Conservation (phyloP, 306 rosid species). For the Bauhinia variegata region DNA sequence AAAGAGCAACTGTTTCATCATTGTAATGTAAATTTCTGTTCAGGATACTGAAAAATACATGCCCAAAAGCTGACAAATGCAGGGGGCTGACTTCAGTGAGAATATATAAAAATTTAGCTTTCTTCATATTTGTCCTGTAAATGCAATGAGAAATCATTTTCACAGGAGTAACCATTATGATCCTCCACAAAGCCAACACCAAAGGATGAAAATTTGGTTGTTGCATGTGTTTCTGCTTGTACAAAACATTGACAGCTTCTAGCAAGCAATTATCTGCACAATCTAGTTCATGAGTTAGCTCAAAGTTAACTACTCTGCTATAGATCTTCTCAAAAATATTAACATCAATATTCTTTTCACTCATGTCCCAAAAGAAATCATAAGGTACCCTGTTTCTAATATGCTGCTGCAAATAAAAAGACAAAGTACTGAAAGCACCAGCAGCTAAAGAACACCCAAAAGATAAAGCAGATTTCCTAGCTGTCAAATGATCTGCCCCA, state of each 20-base stretch:
- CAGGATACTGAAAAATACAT: slow-evolving; percentile 52
- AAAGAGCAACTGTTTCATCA: slow-evolving; percentile 39
- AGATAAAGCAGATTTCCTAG: slow-evolving; percentile 48
- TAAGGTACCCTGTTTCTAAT: slow-evolving; percentile 48
- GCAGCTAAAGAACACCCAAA: slow-evolving; percentile 74
- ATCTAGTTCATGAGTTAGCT: slow-evolving; percentile 51
- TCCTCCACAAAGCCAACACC: slow-evolving; percentile 56
- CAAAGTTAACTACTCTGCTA: slow-evolving; percentile 45
- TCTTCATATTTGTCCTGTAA: slow-evolving; percentile 47
- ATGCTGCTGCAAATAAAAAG: slow-evolving; percentile 62
- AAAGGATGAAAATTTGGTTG: slow-evolving; percentile 58
- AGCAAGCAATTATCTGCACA: slow-evolving; percentile 69
- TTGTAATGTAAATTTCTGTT: slow-evolving; percentile 43
- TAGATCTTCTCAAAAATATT: slow-evolving; percentile 69
- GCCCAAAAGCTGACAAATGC: slow-evolving; percentile 79
- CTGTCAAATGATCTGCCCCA: slow-evolving; percentile 43
- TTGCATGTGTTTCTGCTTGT: slow-evolving; percentile 52
- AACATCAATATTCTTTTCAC: slow-evolving; percentile 37
- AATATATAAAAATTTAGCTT: slow-evolving; percentile 65
- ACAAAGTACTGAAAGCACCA: slow-evolving; percentile 65
- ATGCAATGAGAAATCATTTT: slow-evolving; percentile 60
- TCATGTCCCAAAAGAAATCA: slow-evolving; percentile 66
- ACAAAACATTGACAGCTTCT: slow-evolving; percentile 63
- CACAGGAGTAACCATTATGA: slow-evolving; percentile 61
- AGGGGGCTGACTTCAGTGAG: slow-evolving; percentile 72